Percentiles rank a stretch among this genome's conserved stretches.
Conservation (phyloP, 2,329 filamentous ascomycete genomes). For the Colletotrichum eremochloae region DNA sequence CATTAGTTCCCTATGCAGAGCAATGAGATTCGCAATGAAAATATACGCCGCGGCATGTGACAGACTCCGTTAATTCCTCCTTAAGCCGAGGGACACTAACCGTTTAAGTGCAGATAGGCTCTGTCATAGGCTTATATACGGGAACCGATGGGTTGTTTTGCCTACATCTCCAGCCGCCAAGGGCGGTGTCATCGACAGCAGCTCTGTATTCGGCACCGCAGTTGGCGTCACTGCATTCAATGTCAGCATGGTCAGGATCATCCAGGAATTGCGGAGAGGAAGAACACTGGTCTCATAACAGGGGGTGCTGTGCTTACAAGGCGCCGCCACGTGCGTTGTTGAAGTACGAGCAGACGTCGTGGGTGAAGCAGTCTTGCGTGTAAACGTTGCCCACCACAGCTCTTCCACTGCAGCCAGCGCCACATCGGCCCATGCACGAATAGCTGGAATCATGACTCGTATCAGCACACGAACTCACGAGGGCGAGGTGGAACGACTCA, state of each 20-base stretch:
- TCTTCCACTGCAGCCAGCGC: constrained; percentile 59
- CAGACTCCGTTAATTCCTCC: too few relatives aligned
- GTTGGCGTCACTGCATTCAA: constrained; percentile 57
- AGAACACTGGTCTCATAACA: too few relatives aligned
- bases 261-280: neutral
- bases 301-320: constrained; percentile 49
- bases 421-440: constrained; percentile 63
- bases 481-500: constrained; percentile 46
- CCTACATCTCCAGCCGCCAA: constrained; percentile 53
- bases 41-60: neutral
- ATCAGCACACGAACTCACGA: neutral
- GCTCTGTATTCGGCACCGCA: constrained; percentile 59
- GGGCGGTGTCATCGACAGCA: constrained; percentile 58
- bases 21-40: too few relatives aligned
- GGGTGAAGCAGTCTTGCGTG: constrained; percentile 64
- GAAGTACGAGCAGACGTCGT: constrained; percentile 66
- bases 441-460: constrained; percentile 52
- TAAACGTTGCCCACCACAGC: constrained; percentile 63
- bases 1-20: neutral
- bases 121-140: constrained; percentile 46
- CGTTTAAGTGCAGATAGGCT: constrained; percentile 46
- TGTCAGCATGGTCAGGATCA: constrained; percentile 17
- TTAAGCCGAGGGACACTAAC: neutral
- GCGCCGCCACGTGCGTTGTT: constrained; percentile 61
- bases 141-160: constrained; percentile 52